phyloP scores from a whole-genome alignment of 805 yeast species.

The Myxozyma melibiosi region DNA sequence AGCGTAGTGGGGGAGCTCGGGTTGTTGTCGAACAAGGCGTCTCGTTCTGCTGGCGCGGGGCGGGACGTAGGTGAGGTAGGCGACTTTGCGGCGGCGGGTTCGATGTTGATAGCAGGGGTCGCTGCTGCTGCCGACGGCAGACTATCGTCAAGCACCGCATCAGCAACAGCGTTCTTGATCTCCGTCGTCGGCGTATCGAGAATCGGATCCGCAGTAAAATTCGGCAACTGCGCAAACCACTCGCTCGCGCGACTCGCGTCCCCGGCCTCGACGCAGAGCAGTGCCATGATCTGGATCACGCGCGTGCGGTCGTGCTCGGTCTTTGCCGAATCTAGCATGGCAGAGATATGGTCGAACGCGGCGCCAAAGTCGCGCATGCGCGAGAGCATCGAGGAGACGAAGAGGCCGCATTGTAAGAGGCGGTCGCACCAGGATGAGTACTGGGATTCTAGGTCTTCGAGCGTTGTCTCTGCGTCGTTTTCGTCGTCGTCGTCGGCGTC shows the following conservation, averaged over 20 bases:
- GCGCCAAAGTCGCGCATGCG: constrained; percentile 41
- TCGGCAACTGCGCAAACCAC: constrained; percentile 22
- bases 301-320: background rate
- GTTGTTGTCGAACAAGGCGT: constrained; percentile 5
- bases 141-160: too few species aligned
- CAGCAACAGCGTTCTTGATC: constrained; percentile 1
- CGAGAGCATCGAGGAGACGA: constrained; percentile 41
- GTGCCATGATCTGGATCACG: constrained; percentile 20
- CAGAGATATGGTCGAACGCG: constrained; percentile 39
- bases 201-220: constrained; percentile 13
- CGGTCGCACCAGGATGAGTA: constrained; percentile 1
- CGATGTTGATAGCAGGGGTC: background rate
- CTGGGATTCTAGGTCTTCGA: background rate
- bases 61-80: background rate
- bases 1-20: too few species aligned
- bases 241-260: constrained; percentile 12
- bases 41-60: background rate
- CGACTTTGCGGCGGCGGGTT: background rate
- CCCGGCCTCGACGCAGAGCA: constrained; percentile 26
- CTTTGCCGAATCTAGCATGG: constrained; percentile 13
- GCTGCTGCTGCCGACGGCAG: background rate
- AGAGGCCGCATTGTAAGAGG: constrained; percentile 36
- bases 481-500: background rate
- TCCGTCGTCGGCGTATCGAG: background rate
- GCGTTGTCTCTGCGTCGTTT: background rate